These are phyloP conservation scores for Artemisia tridentata DNA, from an alignment of 129 eudicot species.

Conservation along the genomic window DNA sequence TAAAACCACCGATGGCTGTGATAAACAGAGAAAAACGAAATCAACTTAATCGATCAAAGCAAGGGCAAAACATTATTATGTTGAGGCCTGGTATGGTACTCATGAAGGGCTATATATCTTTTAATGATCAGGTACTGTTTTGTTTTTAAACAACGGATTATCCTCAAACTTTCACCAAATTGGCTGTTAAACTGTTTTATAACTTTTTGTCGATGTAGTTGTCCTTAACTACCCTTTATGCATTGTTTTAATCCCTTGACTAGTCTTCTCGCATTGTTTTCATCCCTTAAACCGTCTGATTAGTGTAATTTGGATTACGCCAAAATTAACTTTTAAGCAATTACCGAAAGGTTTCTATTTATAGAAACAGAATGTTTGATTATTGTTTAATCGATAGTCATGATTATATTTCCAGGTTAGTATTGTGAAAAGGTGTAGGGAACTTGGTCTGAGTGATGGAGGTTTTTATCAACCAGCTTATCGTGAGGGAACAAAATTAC, in stretches of 20 bases:
- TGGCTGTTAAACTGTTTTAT: too few species aligned
- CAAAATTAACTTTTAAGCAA: background rate
- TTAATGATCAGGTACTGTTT: slow-evolving; percentile 61
- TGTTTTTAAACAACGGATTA: too few species aligned
- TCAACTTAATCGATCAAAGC: slow-evolving; percentile 23
- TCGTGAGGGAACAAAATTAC: slow-evolving; percentile 48
- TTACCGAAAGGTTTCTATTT: background rate
- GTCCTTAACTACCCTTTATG: too few species aligned
- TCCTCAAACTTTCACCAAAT: too few species aligned
- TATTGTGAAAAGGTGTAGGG: slow-evolving; percentile 53
- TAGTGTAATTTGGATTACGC: too few species aligned
- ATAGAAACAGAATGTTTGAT: background rate
- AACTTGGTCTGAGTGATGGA: slow-evolving; percentile 55
- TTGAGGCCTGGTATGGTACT: slow-evolving; percentile 79
- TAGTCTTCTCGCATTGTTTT: too few species aligned
- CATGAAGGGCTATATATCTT: slow-evolving; percentile 52
- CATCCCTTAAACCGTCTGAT: too few species aligned
- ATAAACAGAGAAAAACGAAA: slow-evolving; percentile 46
- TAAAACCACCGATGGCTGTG: slow-evolving; percentile 45
- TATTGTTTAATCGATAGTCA: background rate
- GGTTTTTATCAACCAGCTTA: slow-evolving; percentile 84
- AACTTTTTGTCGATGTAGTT: too few species aligned
- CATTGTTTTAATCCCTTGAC: too few species aligned
- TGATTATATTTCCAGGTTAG: slow-evolving; percentile 37
- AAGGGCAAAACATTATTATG: slow-evolving; percentile 21